phyloP scores from a whole-genome alignment of 169 alveolate genomes.

The Besnoitia besnoiti region DNA sequence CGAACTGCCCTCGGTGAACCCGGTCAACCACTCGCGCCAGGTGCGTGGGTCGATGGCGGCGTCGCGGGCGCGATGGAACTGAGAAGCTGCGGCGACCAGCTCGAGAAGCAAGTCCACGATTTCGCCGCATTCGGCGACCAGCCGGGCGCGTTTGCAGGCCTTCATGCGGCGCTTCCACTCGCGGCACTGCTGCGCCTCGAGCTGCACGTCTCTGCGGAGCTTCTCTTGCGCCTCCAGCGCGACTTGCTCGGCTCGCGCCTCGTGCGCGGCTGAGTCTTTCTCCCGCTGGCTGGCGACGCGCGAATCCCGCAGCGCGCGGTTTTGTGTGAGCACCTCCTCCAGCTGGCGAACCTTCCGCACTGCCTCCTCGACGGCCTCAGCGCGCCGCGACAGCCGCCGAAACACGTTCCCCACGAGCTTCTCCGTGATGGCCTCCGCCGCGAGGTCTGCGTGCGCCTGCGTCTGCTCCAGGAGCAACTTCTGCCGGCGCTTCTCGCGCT shows the following conservation, averaged over 20 bases:
- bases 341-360: constrained; percentile 10
- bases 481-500: constrained; percentile 45
- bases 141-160: constrained; percentile 35
- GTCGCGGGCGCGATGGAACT: constrained; percentile 2
- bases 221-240: not conserved
- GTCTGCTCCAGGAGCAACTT: constrained; percentile 55
- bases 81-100: not conserved
- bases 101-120: not conserved
- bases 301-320: not conserved
- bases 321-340: not conserved
- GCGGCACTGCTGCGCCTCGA: constrained; percentile 31
- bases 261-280: not conserved
- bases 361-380: not conserved
- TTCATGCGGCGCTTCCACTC: not conserved
- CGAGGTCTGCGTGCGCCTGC: constrained; percentile 15
- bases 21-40: constrained; percentile 46
- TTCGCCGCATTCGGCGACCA: constrained; percentile 27
- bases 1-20: constrained; percentile 22
- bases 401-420: not conserved
- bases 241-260: not conserved
- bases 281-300: not conserved
- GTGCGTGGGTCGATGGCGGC: not conserved
- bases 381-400: not conserved
- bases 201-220: constrained; percentile 6
- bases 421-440: not conserved